A percentile compares a stretch with the other conserved stretches of the same genome.
Conservation (phyloP, 2,329 filamentous ascomycete genomes). For the Huntiella bhutanensis region DNA sequence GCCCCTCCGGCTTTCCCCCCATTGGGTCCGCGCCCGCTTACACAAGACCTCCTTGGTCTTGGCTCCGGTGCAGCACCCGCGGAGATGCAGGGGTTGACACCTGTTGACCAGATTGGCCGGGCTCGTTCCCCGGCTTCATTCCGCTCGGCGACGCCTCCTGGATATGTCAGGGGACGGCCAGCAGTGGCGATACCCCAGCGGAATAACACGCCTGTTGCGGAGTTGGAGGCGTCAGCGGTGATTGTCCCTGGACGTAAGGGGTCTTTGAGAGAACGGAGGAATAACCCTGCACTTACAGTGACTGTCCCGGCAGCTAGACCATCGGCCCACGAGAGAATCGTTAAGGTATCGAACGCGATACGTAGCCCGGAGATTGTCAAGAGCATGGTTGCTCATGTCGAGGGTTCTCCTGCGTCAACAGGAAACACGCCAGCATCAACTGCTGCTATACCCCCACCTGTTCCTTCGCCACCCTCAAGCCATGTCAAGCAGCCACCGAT, state of each 20-base stretch:
- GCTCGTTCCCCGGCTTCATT: neutral
- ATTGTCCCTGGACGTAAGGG: constrained; percentile 8
- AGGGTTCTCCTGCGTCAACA: too few relatives aligned
- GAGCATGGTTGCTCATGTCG: too few relatives aligned
- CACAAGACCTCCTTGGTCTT: too few relatives aligned
- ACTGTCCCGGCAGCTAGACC: neutral
- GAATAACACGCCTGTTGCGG: neutral
- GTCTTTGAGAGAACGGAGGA: too few relatives aligned
- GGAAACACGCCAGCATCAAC: too few relatives aligned
- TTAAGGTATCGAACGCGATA: neutral
- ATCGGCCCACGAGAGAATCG: constrained; percentile 2
- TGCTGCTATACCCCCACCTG: neutral
- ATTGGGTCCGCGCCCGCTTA: too few relatives aligned
- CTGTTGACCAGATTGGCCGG: neutral
- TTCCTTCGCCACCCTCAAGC: neutral
- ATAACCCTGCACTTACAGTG: constrained; percentile 2
- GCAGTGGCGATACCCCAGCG: neutral
- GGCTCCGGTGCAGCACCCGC: too few relatives aligned
- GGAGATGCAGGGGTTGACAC: too few relatives aligned
- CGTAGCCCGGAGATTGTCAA: too few relatives aligned
- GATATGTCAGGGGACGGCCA: neutral
- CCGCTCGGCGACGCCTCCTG: neutral
- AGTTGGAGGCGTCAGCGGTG: neutral
- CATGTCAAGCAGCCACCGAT: neutral
- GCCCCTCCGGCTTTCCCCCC: neutral